Evolutionary conservation across 345 rosid genomes (phyloP).

Genomic region (Tarenaya hassleriana): DNA sequence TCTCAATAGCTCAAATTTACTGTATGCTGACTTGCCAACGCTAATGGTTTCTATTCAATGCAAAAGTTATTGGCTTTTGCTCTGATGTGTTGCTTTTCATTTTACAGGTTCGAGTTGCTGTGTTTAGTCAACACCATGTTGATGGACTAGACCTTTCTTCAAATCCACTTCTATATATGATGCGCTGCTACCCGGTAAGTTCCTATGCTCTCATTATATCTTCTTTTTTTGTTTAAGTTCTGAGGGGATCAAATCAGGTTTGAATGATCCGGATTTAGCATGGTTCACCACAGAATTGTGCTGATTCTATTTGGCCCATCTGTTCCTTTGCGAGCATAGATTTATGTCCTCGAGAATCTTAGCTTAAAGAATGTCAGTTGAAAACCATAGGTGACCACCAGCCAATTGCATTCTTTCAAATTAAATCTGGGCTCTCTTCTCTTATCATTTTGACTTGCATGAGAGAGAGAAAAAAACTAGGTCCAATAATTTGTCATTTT

Average conservation of each 20-base stretch:
- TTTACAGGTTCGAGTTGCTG: conserved; percentile 92
- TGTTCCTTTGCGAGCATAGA: too few species aligned
- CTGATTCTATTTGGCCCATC: background rate
- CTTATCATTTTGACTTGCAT: background rate
- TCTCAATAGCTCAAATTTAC: background rate
- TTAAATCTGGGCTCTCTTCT: background rate
- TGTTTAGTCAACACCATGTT: conserved; percentile 97
- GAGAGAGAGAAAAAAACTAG: too few species aligned
- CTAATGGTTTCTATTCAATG: conserved; percentile 8
- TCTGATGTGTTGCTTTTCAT: conserved; percentile 21
- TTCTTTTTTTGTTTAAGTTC: conserved; percentile 1
- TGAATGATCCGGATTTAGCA: conserved; percentile 2
- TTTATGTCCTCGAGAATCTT: too few species aligned
- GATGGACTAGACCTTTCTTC: conserved; percentile 94
- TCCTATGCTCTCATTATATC: background rate
- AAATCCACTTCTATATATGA: conserved; percentile 95
- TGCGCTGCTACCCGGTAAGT: conserved; percentile 97
- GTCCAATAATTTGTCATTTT: conserved; percentile 10
- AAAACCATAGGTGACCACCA: too few species aligned
- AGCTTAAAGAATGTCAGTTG: too few species aligned
- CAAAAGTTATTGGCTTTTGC: conserved; percentile 3
- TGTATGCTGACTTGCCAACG: background rate
- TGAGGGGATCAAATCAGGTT: conserved; percentile 5
- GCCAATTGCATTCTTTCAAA: background rate
- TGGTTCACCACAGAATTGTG: background rate